phyloP scores from a whole-genome alignment of 228 moss, liverwort and hornwort species.

The Sphagnum fallax region DNA sequence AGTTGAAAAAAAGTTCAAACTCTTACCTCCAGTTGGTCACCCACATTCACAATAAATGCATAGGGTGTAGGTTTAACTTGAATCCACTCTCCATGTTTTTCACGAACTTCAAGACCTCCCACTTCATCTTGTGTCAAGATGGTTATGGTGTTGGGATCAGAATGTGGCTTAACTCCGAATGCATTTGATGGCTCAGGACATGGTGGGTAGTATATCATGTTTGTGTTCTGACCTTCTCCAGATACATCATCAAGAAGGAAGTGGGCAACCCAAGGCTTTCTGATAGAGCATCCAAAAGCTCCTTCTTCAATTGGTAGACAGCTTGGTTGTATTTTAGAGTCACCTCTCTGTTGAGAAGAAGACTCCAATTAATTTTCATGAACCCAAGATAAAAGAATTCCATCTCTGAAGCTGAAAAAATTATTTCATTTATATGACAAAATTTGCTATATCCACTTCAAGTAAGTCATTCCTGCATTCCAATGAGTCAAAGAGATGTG shows the following conservation, averaged over 20 bases:
- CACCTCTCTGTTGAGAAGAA: background rate
- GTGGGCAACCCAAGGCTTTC: background rate
- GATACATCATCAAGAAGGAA: background rate
- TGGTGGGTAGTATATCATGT: conserved; percentile 1
- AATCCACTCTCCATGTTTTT: background rate
- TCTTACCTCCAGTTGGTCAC: background rate
- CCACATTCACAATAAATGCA: conserved; percentile 1
- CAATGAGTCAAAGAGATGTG: no score
- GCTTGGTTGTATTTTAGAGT: background rate
- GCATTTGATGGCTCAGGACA: conserved; percentile 1
- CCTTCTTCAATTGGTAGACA: background rate
- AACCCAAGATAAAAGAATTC: no score
- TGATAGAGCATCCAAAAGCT: background rate
- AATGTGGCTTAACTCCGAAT: background rate
- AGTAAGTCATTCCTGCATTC: no score
- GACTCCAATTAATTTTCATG: no score
- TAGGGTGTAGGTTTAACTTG: background rate
- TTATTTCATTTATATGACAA: no score
- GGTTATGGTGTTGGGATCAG: background rate
- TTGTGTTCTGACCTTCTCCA: background rate
- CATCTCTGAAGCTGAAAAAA: no score
- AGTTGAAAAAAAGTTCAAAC: no score
- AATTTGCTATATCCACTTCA: no score
- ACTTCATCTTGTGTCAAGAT: conserved; percentile 1
- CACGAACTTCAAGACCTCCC: background rate